These are phyloP conservation scores for Lantana camara DNA, from an alignment of 257 asterid species.

Conservation along the genomic window DNA sequence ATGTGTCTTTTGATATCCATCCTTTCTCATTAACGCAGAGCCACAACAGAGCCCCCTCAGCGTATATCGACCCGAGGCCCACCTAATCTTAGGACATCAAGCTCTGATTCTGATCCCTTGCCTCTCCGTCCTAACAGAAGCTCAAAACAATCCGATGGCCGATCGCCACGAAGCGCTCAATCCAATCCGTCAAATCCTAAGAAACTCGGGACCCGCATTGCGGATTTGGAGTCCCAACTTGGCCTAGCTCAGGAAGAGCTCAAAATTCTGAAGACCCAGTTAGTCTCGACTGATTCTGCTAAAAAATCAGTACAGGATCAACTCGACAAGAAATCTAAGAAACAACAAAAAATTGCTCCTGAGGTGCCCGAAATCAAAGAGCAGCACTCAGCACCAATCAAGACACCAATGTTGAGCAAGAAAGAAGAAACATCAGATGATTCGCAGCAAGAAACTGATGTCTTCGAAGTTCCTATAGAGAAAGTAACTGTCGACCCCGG, in stretches of 20 bases:
- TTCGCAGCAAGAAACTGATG: conserved; percentile 65
- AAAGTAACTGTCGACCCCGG: conserved; percentile 41
- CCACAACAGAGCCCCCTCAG: conserved; percentile 27
- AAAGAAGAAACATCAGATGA: conserved; percentile 48
- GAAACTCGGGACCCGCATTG: conserved; percentile 90
- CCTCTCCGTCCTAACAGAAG: conserved; percentile 59
- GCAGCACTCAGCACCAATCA: conserved; percentile 34
- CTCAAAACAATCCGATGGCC: conserved; percentile 56
- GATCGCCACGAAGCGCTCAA: conserved; percentile 60
- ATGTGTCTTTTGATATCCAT: not conserved
- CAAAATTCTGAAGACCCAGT: conserved; percentile 67
- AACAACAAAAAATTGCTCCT: conserved; percentile 31
- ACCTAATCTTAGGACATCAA: conserved; percentile 27
- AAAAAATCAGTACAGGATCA: conserved; percentile 65
- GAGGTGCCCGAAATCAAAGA: conserved; percentile 34
- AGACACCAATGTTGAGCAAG: conserved; percentile 24
- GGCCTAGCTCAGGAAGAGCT: conserved; percentile 93
- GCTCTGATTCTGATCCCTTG: conserved; percentile 60
- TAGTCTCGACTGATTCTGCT: conserved; percentile 60
- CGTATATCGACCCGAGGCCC: conserved; percentile 34
- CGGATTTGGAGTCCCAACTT: conserved; percentile 92
- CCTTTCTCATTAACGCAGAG: conserved; percentile 15
- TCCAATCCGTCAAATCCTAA: conserved; percentile 57
- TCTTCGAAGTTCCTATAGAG: conserved; percentile 70
- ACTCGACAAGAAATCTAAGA: conserved; percentile 65